phyloP scores from a whole-genome alignment of 495 filamentous ascomycete genomes.

The Cairneyella variabilis region DNA sequence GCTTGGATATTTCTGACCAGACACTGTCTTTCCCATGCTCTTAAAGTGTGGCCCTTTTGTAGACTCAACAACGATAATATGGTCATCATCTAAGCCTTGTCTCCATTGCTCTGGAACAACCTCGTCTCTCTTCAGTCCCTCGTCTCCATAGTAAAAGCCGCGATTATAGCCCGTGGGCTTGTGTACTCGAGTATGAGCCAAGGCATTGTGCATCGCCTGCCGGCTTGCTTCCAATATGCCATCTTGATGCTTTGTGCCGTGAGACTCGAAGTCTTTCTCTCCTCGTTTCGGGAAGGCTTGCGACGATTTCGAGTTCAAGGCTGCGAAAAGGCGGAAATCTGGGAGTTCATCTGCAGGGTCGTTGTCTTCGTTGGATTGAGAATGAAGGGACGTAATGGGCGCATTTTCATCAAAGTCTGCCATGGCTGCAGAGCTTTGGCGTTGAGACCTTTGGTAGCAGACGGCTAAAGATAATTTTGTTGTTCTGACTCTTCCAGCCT shows the following conservation, averaged over 20 bases:
- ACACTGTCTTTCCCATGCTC: constrained; percentile 39
- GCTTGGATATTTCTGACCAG: constrained; percentile 36
- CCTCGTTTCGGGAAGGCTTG: constrained; percentile 71
- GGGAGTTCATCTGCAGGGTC: constrained; percentile 73
- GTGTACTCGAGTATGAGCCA: constrained; percentile 68
- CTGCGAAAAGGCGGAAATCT: constrained; percentile 76
- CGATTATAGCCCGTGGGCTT: constrained; percentile 47
- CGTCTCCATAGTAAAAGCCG: constrained; percentile 45
- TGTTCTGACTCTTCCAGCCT: not conserved
- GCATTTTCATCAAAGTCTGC: constrained; percentile 48
- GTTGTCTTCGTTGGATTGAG: constrained; percentile 42
- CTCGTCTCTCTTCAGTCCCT: constrained; percentile 26
- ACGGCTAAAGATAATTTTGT: too few relatives aligned
- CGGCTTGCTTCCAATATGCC: constrained; percentile 72
- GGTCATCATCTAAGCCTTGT: constrained; percentile 37
- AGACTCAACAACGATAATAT: constrained; percentile 46
- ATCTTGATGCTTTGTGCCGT: constrained; percentile 79
- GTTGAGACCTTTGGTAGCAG: too few relatives aligned
- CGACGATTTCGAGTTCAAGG: constrained; percentile 34
- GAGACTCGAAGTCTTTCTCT: constrained; percentile 94
- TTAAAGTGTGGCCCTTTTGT: constrained; percentile 38
- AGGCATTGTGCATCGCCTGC: constrained; percentile 85
- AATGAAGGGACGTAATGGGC: constrained; percentile 23
- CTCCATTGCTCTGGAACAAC: constrained; percentile 16
- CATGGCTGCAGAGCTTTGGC: too few relatives aligned